Base-by-base conservation (phyloP, 2,329 filamentous ascomycete genomes). In the Penicillium polonicum region DNA sequence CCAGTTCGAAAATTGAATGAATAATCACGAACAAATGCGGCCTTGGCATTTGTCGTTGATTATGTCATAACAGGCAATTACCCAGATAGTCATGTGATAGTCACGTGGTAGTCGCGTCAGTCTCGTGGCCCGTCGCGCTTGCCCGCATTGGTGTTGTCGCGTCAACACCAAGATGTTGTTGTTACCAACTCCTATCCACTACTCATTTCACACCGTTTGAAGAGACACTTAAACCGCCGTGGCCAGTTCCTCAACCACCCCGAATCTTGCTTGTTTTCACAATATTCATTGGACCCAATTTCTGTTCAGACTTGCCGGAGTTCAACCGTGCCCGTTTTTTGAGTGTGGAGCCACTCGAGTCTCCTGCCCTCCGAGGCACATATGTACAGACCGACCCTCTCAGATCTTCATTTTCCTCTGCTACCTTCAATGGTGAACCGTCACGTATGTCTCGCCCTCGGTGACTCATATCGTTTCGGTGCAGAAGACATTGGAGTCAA, bases 401-500 rank as follows among this genome's bases (percentile, higher is more conserved):
- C 83, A 91, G 90, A 91, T 84, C 83, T 87, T 87, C 89, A 83
- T 80, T 80, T 81, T 80, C 80, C 79, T 88, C 87, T 68, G 74
- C 72, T 66, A 65, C 68, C 79, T 77, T 71, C 69, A 63, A 71
- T 74, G 74, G 69, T 69, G 72, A 74, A 72, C 54, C 70, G 67
- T 66, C 70, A 70, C 65, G 57, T 56, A 48, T 54, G 55, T 60
- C 60, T 60, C 36, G 41, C 67, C 63, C 54, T 64, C 61, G 60
- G 63, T 62, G 60, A 64, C 64, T 78, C 77, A 74, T 75, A 69
- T 70, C 72, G 72, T 74, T 79, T 54, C 58, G 48, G 78, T 77
- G 84, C 82, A 84, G 88, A 85, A 81, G 80, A 80, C 77, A 80
- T 87, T 91, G 90, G 92, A 92, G 66, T 90, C 92, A 96, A 96